phyloP scores from a whole-genome alignment of 495 filamentous ascomycete genomes.

The Apiosordaria backusii region DNA sequence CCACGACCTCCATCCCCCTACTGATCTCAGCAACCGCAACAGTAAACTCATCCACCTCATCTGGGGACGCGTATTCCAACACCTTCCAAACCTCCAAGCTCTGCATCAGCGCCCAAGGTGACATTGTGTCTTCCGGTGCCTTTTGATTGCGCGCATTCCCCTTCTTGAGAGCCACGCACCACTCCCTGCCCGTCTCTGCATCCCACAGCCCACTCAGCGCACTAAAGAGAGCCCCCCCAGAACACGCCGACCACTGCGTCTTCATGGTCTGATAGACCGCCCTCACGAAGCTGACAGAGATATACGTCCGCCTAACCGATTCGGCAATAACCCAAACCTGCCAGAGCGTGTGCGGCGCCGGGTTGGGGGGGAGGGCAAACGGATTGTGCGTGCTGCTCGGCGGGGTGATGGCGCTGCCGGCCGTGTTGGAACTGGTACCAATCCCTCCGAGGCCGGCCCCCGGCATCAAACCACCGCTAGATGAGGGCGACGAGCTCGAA shows the following conservation, averaged over 20 bases:
- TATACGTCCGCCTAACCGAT: slow-evolving; percentile 34
- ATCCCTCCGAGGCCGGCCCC: neutral
- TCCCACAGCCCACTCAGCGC: slow-evolving; percentile 36
- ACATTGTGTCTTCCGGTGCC: slow-evolving; percentile 9
- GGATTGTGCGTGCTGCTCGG: slow-evolving; percentile 15
- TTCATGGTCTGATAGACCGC: slow-evolving; percentile 32
- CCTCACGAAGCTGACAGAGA: slow-evolving; percentile 23
- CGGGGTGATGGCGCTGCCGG: neutral
- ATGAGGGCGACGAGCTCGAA: neutral
- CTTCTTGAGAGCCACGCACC: slow-evolving; percentile 14
- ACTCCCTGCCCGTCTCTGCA: slow-evolving; percentile 28
- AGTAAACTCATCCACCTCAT: slow-evolving; percentile 31
- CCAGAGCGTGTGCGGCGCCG: slow-evolving; percentile 16
- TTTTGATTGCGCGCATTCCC: slow-evolving; percentile 3
- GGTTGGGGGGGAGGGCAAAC: slow-evolving; percentile 30
- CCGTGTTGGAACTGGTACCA: neutral
- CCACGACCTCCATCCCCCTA: slow-evolving; percentile 26
- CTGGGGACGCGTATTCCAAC: slow-evolving; percentile 15
- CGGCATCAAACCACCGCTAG: neutral
- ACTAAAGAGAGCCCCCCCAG: slow-evolving; percentile 31
- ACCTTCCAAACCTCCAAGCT: slow-evolving; percentile 19
- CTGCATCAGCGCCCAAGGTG: slow-evolving; percentile 16
- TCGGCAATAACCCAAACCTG: slow-evolving; percentile 39
- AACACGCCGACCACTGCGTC: slow-evolving; percentile 31
- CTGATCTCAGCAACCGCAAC: slow-evolving; percentile 22